Evolutionary conservation across 73 alveolate species (phyloP).

Genomic region (Tetrahymena malaccensis): DNA sequence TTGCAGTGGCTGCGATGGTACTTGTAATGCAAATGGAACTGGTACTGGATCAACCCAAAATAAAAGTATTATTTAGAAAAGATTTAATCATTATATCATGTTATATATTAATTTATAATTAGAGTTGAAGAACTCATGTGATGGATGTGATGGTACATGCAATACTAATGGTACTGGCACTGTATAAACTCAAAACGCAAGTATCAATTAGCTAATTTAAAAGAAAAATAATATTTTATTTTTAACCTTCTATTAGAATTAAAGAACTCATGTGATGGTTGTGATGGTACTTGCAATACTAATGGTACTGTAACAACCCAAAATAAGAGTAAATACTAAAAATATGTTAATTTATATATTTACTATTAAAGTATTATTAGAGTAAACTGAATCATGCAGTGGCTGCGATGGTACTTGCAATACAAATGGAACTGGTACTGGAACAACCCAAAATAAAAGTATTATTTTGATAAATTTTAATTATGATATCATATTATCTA

Average conservation of each 20-base stretch:
- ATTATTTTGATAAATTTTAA: too few relatives aligned
- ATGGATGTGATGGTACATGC: not conserved
- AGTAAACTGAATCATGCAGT: not conserved
- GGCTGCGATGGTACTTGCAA: not conserved
- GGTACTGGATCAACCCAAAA: not conserved
- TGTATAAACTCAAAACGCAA: too few relatives aligned
- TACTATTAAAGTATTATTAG: too few relatives aligned
- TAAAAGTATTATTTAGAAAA: not conserved
- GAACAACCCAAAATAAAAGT: not conserved
- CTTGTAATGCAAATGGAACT: not conserved
- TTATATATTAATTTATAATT: too few relatives aligned
- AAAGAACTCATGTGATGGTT: not conserved
- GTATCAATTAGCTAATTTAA: not conserved
- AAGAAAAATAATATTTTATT: too few relatives aligned
- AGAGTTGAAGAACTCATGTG: not conserved
- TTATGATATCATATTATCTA: too few relatives aligned
- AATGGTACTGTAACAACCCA: too few relatives aligned
- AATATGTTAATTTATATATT: too few relatives aligned
- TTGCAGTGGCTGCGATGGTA: not conserved
- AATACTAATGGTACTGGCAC: not conserved
- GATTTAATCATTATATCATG: too few relatives aligned
- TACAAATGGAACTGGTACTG: too few relatives aligned
- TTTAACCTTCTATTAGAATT: not conserved
- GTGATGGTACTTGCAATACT: not conserved
- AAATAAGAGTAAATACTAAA: too few relatives aligned